Conservation (phyloP, 441 rosid genomes). For the Rhodomyrtus psidioides region DNA sequence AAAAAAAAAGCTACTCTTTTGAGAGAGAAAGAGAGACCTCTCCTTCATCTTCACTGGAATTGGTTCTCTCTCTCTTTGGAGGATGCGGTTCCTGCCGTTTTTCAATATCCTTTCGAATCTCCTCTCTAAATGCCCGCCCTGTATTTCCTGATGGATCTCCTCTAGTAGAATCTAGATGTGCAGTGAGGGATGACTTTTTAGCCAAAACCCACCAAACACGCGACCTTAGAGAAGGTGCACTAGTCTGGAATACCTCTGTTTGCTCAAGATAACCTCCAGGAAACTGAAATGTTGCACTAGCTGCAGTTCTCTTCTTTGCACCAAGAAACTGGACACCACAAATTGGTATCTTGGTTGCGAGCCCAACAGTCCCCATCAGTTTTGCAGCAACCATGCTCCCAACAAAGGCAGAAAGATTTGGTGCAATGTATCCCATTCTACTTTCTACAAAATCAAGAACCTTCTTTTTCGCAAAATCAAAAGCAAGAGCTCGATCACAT, state of each 20-base stretch:
- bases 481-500: conserved; percentile 76
- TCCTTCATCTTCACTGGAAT: conserved; percentile 53
- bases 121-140: conserved; percentile 62
- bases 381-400: conserved; percentile 97
- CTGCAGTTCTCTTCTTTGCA: conserved; percentile 83
- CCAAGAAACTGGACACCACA: conserved; percentile 93
- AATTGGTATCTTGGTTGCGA: conserved; percentile 84
- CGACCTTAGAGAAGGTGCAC: conserved; percentile 70
- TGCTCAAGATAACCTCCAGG: conserved; percentile 89
- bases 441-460: conserved; percentile 93
- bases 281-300: conserved; percentile 81
- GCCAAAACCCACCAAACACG: conserved; percentile 84
- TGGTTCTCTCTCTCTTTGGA: conserved; percentile 84
- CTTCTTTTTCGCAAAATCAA: conserved; percentile 70
- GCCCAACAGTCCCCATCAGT: conserved; percentile 90
- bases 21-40: too few relatives aligned
- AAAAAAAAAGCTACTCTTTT: too few relatives aligned
- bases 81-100: conserved; percentile 99
- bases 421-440: conserved; percentile 92
- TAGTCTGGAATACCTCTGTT: conserved; percentile 77
- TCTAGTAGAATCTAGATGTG: conserved; percentile 75
- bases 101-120: conserved; percentile 77
- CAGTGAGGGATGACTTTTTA: conserved; percentile 76
- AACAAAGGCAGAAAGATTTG: conserved; percentile 82
- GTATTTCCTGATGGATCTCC: conserved; percentile 75